These are phyloP conservation scores for Xerocomellus dryophilus DNA, from an alignment of 768 basidiomycete genomes.

Conservation along the genomic window DNA sequence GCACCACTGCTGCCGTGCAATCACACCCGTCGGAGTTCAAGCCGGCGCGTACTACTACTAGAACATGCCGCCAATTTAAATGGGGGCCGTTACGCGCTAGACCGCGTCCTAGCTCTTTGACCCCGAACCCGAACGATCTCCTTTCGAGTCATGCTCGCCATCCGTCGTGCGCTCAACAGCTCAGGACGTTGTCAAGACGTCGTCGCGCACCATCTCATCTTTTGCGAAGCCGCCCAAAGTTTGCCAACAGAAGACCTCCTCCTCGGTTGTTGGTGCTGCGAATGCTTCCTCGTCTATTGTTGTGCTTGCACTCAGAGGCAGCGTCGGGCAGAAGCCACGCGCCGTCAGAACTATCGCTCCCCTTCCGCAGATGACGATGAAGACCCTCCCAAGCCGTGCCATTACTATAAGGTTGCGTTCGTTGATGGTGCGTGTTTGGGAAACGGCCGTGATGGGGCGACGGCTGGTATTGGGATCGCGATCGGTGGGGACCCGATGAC, in stretches of 20 bases:
- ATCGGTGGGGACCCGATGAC: constrained; percentile 13
- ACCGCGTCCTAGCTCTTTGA: background rate
- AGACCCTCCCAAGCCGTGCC: constrained; percentile 15
- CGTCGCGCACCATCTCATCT: constrained; percentile 15
- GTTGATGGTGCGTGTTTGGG: constrained; percentile 34
- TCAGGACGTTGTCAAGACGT: constrained; percentile 8
- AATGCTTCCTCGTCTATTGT: constrained; percentile 15
- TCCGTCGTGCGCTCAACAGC: constrained; percentile 8
- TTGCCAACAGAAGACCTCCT: constrained; percentile 11
- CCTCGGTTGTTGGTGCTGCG: constrained; percentile 6
- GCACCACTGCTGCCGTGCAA: too few species aligned
- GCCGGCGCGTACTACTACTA: background rate
- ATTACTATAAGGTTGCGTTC: constrained; percentile 31
- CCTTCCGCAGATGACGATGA: background rate
- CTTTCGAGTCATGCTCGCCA: constrained; percentile 10
- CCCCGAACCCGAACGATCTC: background rate
- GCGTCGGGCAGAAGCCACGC: background rate
- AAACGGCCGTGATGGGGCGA: constrained; percentile 28
- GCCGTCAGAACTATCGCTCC: background rate
- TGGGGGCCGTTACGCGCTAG: background rate
- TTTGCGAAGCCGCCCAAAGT: constrained; percentile 1
- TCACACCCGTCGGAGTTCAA: background rate
- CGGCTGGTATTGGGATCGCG: constrained; percentile 31
- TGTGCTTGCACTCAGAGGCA: constrained; percentile 5
- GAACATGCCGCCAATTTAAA: background rate